Conservation (phyloP, 768 basidiomycete species). For the Tulasnella sp. region DNA sequence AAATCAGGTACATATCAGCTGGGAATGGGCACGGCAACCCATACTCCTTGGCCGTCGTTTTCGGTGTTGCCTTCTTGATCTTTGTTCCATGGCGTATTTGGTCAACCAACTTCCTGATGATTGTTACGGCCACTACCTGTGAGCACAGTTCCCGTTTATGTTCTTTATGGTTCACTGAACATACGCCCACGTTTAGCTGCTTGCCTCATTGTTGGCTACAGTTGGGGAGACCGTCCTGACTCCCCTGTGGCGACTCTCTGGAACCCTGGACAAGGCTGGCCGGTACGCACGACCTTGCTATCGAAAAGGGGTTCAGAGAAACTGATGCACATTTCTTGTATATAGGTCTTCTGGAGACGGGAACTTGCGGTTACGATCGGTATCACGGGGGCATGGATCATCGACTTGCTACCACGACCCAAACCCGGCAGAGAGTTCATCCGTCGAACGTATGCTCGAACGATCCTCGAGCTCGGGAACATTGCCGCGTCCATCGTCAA, state of each 20-base stretch:
- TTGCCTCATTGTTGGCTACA: constrained; percentile 7
- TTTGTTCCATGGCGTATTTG: constrained; percentile 10
- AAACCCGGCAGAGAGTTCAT: constrained; percentile 11
- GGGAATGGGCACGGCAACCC: constrained; percentile 13
- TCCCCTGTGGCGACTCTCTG: neutral
- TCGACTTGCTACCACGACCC: constrained; percentile 9
- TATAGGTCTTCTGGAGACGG: constrained; percentile 11
- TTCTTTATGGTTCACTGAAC: neutral
- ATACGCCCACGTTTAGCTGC: neutral
- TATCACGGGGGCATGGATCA: constrained; percentile 9
- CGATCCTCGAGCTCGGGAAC: neutral
- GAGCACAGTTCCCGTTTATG: neutral
- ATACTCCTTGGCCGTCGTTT: constrained; percentile 5
- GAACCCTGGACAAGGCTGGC: neutral
- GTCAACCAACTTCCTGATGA: constrained; percentile 2
- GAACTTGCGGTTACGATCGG: constrained; percentile 2
- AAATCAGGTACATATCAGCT: constrained; percentile 13
- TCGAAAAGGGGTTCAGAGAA: too few relatives aligned
- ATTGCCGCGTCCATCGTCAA: constrained; percentile 3
- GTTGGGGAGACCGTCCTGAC: constrained; percentile 9
- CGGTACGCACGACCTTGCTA: too few relatives aligned
- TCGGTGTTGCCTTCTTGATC: neutral
- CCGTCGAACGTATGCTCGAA: constrained; percentile 3
- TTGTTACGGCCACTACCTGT: constrained; percentile 9
- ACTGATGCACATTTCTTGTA: too few relatives aligned